These are phyloP conservation scores for Auricularia sp. DNA, from an alignment of 768 basidiomycete genomes.

Conservation along the genomic window DNA sequence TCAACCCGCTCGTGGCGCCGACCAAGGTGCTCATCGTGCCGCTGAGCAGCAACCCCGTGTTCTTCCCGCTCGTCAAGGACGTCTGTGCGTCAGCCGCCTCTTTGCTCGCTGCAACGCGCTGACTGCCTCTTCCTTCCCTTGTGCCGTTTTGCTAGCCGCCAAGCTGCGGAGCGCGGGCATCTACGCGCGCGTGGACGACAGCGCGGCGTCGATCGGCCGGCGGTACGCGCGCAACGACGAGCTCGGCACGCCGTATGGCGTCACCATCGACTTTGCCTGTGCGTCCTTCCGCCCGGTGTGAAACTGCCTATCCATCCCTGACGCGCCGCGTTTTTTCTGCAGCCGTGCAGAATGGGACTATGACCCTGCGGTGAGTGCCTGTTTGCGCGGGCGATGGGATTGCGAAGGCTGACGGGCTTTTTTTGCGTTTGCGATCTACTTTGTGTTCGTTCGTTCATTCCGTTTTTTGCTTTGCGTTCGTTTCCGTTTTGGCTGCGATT, in stretches of 20 bases:
- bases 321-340: constrained; percentile 1
- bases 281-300: constrained; percentile 18
- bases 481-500: no score
- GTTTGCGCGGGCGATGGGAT: background rate
- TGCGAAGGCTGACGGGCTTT: background rate
- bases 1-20: constrained; percentile 83
- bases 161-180: constrained; percentile 84
- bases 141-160: constrained; percentile 40
- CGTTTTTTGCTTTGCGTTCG: no score
- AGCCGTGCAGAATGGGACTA: constrained; percentile 87
- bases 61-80: constrained; percentile 74
- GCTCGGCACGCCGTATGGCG: constrained; percentile 92
- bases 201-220: constrained; percentile 88
- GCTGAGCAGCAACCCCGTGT: constrained; percentile 74
- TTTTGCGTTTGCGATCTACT: background rate
- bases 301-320: background rate
- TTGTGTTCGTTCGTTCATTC: background rate
- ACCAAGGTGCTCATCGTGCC: constrained; percentile 97
- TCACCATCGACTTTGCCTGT: constrained; percentile 94
- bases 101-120: no score
- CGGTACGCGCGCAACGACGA: constrained; percentile 98
- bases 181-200: constrained; percentile 91
- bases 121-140: background rate
- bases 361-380: constrained; percentile 75
- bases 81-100: constrained; percentile 60